Conservation (phyloP, 768 basidiomycete species). For the Krasilnikovozyma curviuscula region DNA sequence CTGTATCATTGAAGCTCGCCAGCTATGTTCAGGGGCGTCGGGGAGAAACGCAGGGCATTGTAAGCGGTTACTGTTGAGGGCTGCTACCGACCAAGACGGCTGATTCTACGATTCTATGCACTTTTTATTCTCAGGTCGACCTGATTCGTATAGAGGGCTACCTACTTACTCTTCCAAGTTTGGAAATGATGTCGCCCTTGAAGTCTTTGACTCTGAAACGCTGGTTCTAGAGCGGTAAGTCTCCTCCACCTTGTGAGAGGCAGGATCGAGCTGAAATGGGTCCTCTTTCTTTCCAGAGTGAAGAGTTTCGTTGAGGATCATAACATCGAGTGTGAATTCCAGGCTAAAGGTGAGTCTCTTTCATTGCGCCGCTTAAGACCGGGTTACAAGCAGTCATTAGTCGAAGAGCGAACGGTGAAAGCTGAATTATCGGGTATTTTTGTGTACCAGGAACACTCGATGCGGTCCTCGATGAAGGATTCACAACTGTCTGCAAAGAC, state of each 20-base stretch:
- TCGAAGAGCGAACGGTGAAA: too few relatives aligned
- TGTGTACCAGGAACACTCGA: too few relatives aligned
- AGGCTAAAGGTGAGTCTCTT: too few relatives aligned
- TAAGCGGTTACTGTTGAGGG: not conserved
- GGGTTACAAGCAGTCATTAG: too few relatives aligned
- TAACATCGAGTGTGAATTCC: constrained; percentile 19
- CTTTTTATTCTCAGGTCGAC: too few relatives aligned
- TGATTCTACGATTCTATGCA: not conserved
- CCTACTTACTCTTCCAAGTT: constrained; percentile 29
- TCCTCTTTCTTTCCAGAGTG: constrained; percentile 52
- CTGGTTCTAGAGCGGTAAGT: constrained; percentile 53
- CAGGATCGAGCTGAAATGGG: constrained; percentile 48
- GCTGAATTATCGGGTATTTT: too few relatives aligned
- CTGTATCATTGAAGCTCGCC: constrained; percentile 61
- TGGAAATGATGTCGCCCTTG: constrained; percentile 16
- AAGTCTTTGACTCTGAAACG: constrained; percentile 18
- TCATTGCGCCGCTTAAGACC: too few relatives aligned
- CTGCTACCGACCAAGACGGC: not conserved
- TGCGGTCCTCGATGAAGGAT: too few relatives aligned
- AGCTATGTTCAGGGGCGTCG: constrained; percentile 37
- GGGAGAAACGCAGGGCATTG: constrained; percentile 33
- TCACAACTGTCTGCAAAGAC: too few relatives aligned
- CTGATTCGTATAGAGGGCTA: constrained; percentile 14
- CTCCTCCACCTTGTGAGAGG: constrained; percentile 9
- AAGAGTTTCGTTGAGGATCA: constrained; percentile 29